These are phyloP conservation scores for Sistotremastrum niveocremeum DNA, from an alignment of 768 basidiomycete species.

Conservation along the genomic window DNA sequence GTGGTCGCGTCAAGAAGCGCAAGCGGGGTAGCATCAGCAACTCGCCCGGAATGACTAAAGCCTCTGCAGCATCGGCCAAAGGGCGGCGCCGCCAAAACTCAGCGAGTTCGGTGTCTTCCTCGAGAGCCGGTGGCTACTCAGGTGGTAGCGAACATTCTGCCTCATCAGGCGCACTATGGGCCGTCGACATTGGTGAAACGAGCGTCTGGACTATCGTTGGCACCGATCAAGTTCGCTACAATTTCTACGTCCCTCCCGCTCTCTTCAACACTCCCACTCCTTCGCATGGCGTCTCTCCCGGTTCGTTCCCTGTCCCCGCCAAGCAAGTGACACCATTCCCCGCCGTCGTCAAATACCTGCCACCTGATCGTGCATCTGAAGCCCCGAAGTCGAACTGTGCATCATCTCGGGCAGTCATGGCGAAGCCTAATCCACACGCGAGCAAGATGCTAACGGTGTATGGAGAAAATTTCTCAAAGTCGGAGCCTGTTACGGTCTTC, in stretches of 20 bases:
- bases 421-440: slow-evolving; percentile 67
- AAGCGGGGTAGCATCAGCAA: slow-evolving; percentile 63
- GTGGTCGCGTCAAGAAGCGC: slow-evolving; percentile 68
- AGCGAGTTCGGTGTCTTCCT: slow-evolving; percentile 42
- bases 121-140: slow-evolving; percentile 52
- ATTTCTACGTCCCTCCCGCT: slow-evolving; percentile 82
- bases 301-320: slow-evolving; percentile 66
- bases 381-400: slow-evolving; percentile 61
- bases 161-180: slow-evolving; percentile 72
- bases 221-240: slow-evolving; percentile 86
- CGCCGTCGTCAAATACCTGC: slow-evolving; percentile 79
- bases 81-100: slow-evolving; percentile 64
- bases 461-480: slow-evolving; percentile 80
- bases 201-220: slow-evolving; percentile 93
- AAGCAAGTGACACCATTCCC: slow-evolving; percentile 82
- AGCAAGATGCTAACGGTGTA: slow-evolving; percentile 77
- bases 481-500: slow-evolving; percentile 70
- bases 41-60: slow-evolving; percentile 43
- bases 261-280: slow-evolving; percentile 70
- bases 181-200: slow-evolving; percentile 85
- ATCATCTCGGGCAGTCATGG: slow-evolving; percentile 49
- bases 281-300: slow-evolving; percentile 31
- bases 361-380: slow-evolving; percentile 77
- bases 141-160: slow-evolving; percentile 54
- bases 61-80: slow-evolving; percentile 28